Evolutionary conservation across 306 rosid species (phyloP), one percentile per base, ranked within the genome.

Genomic region (Rosa multiflora): DNA sequence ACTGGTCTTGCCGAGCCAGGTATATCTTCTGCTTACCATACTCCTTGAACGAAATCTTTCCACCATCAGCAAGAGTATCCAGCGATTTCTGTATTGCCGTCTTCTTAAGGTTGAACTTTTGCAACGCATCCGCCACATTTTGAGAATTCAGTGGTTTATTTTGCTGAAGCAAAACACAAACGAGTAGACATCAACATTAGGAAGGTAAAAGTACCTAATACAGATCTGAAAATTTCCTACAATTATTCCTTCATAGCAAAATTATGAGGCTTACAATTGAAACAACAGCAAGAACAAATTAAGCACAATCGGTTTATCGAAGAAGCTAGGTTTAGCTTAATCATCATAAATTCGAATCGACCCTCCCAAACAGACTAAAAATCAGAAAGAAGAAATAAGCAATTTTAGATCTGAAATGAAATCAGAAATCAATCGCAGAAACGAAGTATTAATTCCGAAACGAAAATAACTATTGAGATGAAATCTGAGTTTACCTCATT

Each of bases 1-100:
- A 91, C 62, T 87, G 94, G 84, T 95, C 98, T 83, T 95, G 98
- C 58, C 93, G 89, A 56, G 98, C 94, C 15, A 95, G 53, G 79
- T 95, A 95, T 76, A 95, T 88, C 91, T 91, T 95, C 93, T 95
- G 99, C 87, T 95, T 95, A 14, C 99, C 99, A 70, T 91, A 91
- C 84, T 95, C 99, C 88, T 95, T 95, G 81, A 93, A 95, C 3
- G 93, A 93, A 85, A 95, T 90, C 29, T 78, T 82, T 10, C 90
- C 91, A 10, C 85, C 73, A 59, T 95, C 98, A 40, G 93, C 91
- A 18, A 95, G 97, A 63, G 46, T 73, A 73, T 95, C 99, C 93
- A 95, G 83, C 15, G 91, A 88, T 77, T 95, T 93, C 81, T 95
- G 97, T 70, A 93, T 73, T 8, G 90, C 90, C 7, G 91, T 82